These are phyloP conservation scores for Cochlearia excelsa DNA, from an alignment of 345 rosid genomes.

Conservation along the genomic window DNA sequence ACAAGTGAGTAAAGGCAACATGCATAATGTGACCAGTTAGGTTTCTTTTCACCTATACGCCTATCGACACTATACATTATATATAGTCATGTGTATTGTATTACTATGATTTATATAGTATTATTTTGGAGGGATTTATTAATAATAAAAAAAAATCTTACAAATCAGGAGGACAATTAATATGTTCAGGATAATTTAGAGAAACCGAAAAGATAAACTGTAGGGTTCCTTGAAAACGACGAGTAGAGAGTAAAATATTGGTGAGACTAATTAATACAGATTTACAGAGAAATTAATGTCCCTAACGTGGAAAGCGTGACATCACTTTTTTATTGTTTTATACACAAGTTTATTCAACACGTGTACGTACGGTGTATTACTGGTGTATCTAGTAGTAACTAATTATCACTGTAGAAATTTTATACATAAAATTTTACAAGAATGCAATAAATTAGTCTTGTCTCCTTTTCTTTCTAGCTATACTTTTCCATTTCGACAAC, in stretches of 20 bases:
- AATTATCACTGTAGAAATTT: too few relatives aligned
- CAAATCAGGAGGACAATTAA: neutral
- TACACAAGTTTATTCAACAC: neutral
- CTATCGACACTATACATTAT: neutral
- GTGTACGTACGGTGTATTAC: too few relatives aligned
- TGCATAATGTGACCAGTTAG: conserved; percentile 35
- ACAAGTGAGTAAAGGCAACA: neutral
- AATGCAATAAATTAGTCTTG: too few relatives aligned
- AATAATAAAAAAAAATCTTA: neutral
- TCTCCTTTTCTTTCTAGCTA: too few relatives aligned
- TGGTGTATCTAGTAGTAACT: too few relatives aligned
- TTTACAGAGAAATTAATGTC: conserved; percentile 16
- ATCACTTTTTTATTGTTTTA: neutral
- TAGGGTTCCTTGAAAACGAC: conserved; percentile 15
- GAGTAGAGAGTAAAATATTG: conserved; percentile 12
- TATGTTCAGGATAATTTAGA: too few relatives aligned
- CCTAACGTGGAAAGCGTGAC: conserved; percentile 17
- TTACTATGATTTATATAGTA: neutral
- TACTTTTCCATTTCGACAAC: too few relatives aligned
- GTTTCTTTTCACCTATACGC: conserved; percentile 24
- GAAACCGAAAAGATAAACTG: too few relatives aligned
- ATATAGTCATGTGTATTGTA: neutral
- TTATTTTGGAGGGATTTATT: neutral
- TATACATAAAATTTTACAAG: too few relatives aligned
- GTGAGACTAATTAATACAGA: conserved; percentile 16